Percentiles rank a stretch among this genome's conserved stretches.
Conservation (phyloP, 306 rosid genomes). For the Rosa lucieae region DNA sequence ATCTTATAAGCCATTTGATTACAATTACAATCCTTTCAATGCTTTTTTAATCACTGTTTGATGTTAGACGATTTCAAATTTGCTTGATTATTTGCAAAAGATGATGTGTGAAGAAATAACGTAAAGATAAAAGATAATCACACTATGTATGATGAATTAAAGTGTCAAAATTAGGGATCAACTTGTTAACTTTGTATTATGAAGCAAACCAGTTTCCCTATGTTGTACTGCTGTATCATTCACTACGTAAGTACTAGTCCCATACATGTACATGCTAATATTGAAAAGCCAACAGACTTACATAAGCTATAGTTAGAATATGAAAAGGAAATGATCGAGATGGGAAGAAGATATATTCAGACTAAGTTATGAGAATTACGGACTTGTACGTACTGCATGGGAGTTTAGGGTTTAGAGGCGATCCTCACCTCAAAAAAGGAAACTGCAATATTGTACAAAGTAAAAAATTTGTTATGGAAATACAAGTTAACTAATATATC, state of each 20-base stretch:
- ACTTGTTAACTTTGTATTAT: neutral
- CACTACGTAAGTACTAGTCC: neutral
- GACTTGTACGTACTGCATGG: neutral
- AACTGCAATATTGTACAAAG: constrained; percentile 50
- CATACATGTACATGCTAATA: neutral
- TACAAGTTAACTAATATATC: constrained; percentile 25
- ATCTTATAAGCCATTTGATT: too few relatives aligned
- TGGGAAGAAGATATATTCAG: neutral
- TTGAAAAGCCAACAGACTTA: neutral
- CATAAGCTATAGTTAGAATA: neutral
- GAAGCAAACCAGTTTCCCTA: neutral
- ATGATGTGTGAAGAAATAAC: too few relatives aligned
- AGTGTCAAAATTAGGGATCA: neutral
- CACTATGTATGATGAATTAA: too few relatives aligned
- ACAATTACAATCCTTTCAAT: too few relatives aligned
- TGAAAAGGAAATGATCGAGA: neutral
- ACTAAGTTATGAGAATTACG: constrained; percentile 2
- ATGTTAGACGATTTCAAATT: too few relatives aligned
- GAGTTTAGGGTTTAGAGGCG: constrained; percentile 6
- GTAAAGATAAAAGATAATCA: too few relatives aligned
- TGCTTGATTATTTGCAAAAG: too few relatives aligned
- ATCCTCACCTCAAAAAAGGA: constrained; percentile 92
- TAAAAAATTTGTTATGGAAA: constrained; percentile 23
- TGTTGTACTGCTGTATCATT: neutral
- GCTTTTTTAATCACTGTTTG: too few relatives aligned